Percentiles rank a stretch among this genome's conserved stretches.
phyloP scores from a whole-genome alignment of 257 asterid species.

The Lycium barbarum region DNA sequence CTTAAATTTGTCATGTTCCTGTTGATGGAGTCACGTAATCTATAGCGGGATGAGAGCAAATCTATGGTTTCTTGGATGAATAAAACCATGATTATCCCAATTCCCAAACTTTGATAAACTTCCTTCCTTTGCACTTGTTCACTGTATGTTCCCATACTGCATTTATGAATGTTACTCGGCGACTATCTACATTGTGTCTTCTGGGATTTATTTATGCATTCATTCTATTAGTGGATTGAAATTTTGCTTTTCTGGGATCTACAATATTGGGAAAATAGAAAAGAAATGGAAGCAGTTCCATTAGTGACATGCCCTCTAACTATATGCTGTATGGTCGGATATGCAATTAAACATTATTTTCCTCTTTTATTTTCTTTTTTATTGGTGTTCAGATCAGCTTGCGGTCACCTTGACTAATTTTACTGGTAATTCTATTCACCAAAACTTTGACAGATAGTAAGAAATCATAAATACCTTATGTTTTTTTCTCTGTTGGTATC shows the following conservation, averaged over 20 bases:
- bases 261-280: neutral
- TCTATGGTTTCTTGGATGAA: conserved; percentile 23
- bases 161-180: neutral
- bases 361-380: no score
- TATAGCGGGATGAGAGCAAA: conserved; percentile 15
- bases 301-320: neutral
- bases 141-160: neutral
- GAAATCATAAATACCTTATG: no score
- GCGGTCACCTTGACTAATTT: no score
- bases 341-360: no score
- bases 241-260: neutral
- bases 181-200: neutral
- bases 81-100: neutral
- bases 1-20: neutral
- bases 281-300: neutral
- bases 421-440: no score
- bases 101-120: neutral
- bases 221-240: neutral
- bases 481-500: no score
- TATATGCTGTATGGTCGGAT: no score
- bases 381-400: no score
- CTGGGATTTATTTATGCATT: neutral
- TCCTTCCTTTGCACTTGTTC: neutral
- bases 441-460: no score
- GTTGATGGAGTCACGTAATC: neutral